A percentile compares a stretch with the other conserved stretches of the same genome.
These are phyloP conservation scores for Quaeritorhiza haematococci DNA, from an alignment of 371 early-diverging fungal genomes.

Conservation along the genomic window DNA sequence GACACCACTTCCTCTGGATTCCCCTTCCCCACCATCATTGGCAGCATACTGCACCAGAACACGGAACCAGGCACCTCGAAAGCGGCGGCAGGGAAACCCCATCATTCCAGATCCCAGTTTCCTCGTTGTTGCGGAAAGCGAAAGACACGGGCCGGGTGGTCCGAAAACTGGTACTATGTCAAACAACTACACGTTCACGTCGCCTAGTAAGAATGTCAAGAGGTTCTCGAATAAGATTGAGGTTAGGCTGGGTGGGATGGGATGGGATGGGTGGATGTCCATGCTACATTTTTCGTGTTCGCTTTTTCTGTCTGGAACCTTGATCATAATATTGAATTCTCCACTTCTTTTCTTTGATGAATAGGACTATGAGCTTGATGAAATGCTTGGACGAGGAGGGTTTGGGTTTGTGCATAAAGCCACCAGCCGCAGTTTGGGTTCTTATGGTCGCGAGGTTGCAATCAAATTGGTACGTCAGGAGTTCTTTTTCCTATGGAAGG, in stretches of 20 bases:
- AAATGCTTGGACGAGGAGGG: conserved; percentile 43
- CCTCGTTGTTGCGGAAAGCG: no score
- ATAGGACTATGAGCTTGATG: conserved; percentile 38
- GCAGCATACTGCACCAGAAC: no score
- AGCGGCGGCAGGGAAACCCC: no score
- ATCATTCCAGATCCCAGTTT: no score
- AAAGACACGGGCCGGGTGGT: no score
- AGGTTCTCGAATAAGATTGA: conserved; percentile 23
- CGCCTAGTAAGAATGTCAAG: conserved; percentile 14
- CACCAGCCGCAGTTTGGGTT: conserved; percentile 15
- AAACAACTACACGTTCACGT: conserved; percentile 19
- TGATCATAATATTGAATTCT: background rate
- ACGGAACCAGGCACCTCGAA: no score
- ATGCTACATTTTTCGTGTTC: background rate
- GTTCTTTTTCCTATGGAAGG: conserved; percentile 1
- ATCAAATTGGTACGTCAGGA: conserved; percentile 40
- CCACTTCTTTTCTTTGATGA: background rate
- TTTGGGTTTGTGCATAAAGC: conserved; percentile 43
- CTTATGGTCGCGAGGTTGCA: conserved; percentile 36
- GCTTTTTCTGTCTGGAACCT: background rate
- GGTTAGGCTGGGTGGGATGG: conserved; percentile 13
- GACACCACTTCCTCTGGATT: no score
- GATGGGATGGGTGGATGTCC: conserved; percentile 2
- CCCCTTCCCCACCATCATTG: no score
- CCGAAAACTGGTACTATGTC: no score